These are phyloP conservation scores for Termitomyces heimii DNA, from an alignment of 768 basidiomycete genomes.

Conservation along the genomic window DNA sequence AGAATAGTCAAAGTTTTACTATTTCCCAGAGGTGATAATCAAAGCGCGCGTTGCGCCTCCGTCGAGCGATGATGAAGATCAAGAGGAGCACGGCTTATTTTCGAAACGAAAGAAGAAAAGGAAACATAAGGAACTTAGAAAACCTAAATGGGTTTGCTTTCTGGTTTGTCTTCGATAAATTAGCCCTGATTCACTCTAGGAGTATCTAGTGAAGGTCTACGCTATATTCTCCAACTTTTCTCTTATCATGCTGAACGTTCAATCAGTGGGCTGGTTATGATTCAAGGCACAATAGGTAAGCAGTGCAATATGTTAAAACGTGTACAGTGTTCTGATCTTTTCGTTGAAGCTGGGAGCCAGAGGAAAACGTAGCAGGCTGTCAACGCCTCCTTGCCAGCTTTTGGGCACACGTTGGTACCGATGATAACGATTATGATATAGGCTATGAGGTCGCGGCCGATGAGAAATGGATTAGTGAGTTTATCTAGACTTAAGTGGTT, in stretches of 20 bases:
- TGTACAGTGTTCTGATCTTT: neutral
- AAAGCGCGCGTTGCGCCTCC: constrained; percentile 42
- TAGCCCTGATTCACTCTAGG: constrained; percentile 27
- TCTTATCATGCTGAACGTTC: constrained; percentile 1
- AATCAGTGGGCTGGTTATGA: constrained; percentile 63
- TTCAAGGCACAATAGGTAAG: constrained; percentile 51
- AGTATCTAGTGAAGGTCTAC: constrained; percentile 64
- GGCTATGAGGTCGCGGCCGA: constrained; percentile 40
- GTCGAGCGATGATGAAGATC: constrained; percentile 14
- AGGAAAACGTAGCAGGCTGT: constrained; percentile 51
- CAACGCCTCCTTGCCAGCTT: constrained; percentile 56
- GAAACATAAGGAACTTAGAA: constrained; percentile 17
- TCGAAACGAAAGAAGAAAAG: constrained; percentile 14
- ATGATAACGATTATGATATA: constrained; percentile 46
- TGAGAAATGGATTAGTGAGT: constrained; percentile 54
- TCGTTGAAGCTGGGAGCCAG: constrained; percentile 60
- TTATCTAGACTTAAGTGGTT: constrained; percentile 4
- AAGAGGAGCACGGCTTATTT: constrained; percentile 1
- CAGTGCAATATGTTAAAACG: neutral
- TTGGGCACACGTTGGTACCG: constrained; percentile 53
- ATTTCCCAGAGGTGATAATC: constrained; percentile 49
- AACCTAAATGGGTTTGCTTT: constrained; percentile 45
- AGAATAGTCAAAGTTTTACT: neutral
- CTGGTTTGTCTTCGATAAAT: neutral
- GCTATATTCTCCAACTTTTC: neutral